A percentile compares a stretch with the other conserved stretches of the same genome.
These are phyloP conservation scores for Acacia acuminata DNA, from an alignment of 306 rosid species.

Conservation along the genomic window DNA sequence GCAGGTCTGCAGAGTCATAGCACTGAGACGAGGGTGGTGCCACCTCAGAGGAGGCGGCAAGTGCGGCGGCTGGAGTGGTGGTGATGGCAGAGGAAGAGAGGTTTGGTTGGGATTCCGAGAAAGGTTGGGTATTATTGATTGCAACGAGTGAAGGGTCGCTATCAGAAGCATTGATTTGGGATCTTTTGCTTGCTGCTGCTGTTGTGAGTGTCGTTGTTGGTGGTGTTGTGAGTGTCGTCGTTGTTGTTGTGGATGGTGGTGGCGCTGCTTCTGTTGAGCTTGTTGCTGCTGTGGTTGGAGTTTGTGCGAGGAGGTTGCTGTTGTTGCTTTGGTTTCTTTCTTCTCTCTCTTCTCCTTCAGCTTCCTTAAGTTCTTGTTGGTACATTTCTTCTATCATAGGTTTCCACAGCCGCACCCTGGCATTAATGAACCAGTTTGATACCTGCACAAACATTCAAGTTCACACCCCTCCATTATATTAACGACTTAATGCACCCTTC, in stretches of 20 bases:
- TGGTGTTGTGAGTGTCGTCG: neutral
- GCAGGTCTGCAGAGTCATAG: constrained; percentile 26
- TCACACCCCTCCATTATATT: neutral
- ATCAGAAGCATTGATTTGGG: constrained; percentile 63
- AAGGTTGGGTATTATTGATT: constrained; percentile 59
- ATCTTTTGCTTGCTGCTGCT: constrained; percentile 51
- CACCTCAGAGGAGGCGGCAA: constrained; percentile 42
- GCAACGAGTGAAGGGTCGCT: constrained; percentile 73
- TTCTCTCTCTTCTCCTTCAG: constrained; percentile 41
- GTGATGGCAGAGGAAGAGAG: constrained; percentile 23
- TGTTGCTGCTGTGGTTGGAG: constrained; percentile 47
- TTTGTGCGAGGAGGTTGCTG: constrained; percentile 53
- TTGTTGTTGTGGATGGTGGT: constrained; percentile 26
- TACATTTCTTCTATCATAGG: constrained; percentile 99
- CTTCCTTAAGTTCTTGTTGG: constrained; percentile 87
- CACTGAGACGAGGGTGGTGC: constrained; percentile 41
- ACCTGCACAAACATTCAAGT: constrained; percentile 52
- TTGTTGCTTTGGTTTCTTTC: constrained; percentile 44
- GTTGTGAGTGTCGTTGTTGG: constrained; percentile 30
- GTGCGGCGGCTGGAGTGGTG: neutral
- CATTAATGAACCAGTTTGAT: constrained; percentile 98
- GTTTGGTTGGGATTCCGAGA: constrained; percentile 66
- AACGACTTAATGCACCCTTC: neutral
- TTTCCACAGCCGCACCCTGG: constrained; percentile 99
- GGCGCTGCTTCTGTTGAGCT: constrained; percentile 28